Conservation (phyloP, 2,329 filamentous ascomycete species). For the Trichoderma oligosporum region DNA sequence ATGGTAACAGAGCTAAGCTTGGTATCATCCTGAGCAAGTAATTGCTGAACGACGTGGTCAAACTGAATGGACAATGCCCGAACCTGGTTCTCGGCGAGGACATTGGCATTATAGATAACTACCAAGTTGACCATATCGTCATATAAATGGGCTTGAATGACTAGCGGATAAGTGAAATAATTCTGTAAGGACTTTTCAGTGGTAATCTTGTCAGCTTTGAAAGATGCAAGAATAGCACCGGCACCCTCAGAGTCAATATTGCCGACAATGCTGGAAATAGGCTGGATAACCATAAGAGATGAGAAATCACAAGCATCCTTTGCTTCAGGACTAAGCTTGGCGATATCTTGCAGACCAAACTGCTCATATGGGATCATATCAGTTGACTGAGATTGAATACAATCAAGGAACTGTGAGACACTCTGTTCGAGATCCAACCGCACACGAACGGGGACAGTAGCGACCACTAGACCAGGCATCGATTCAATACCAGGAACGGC, state of each 20-base stretch:
- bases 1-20: neutral
- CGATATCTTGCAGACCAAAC: slow-evolving; percentile 24
- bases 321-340: slow-evolving; percentile 20
- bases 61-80: slow-evolving; percentile 1
- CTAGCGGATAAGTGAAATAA: slow-evolving; percentile 15
- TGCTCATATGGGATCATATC: slow-evolving; percentile 22
- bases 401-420: slow-evolving; percentile 21
- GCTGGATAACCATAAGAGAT: slow-evolving; percentile 29
- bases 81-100: neutral
- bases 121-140: slow-evolving; percentile 1
- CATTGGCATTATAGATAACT: neutral
- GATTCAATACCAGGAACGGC: slow-evolving; percentile 25
- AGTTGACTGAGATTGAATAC: neutral
- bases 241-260: neutral
- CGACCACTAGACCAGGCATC: slow-evolving; percentile 31
- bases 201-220: neutral
- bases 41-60: slow-evolving; percentile 8
- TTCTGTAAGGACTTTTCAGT: neutral
- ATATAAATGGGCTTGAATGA: slow-evolving; percentile 4
- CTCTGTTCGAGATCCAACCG: slow-evolving; percentile 13
- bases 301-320: slow-evolving; percentile 27
- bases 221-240: neutral
- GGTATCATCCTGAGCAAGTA: neutral
- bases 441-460: slow-evolving; percentile 30
- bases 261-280: neutral